A percentile compares a stretch with the other conserved stretches of the same genome.
Conservation (phyloP, 441 rosid species). For the Omphalea diandra region DNA sequence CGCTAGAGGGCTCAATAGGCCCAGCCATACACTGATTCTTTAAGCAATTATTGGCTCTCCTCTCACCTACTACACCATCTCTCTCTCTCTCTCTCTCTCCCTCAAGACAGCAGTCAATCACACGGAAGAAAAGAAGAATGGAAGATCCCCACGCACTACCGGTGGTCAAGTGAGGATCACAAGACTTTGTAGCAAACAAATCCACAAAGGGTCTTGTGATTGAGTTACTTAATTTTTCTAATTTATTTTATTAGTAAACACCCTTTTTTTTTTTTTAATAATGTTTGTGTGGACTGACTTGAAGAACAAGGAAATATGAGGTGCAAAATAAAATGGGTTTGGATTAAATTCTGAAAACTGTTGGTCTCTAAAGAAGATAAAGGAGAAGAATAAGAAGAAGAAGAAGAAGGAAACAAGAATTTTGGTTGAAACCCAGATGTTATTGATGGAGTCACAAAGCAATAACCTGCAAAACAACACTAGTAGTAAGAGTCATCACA, state of each 20-base stretch:
- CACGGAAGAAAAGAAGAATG: constrained; percentile 9
- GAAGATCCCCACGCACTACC: constrained; percentile 24
- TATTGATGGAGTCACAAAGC: constrained; percentile 33
- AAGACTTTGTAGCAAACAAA: not conserved
- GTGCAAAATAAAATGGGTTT: constrained; percentile 12
- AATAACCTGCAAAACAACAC: not conserved
- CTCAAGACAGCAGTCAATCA: constrained; percentile 23
- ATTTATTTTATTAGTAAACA: not conserved
- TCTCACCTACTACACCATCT: constrained; percentile 20
- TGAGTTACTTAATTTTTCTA: too few relatives aligned
- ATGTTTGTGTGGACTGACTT: not conserved
- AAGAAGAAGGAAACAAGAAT: too few relatives aligned
- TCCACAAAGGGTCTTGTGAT: not conserved
- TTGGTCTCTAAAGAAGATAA: not conserved
- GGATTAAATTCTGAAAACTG: not conserved
- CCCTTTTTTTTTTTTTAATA: not conserved
- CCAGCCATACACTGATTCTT: constrained; percentile 12
- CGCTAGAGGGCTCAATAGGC: constrained; percentile 15
- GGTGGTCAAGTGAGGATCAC: constrained; percentile 14
- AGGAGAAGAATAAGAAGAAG: too few relatives aligned
- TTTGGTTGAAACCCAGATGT: constrained; percentile 6
- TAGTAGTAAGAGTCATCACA: not conserved
- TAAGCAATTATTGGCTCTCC: constrained; percentile 17
- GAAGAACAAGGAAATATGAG: constrained; percentile 12
- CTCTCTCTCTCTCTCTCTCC: constrained; percentile 5